These are phyloP conservation scores for Nakaseomyces kungkrabaensis DNA, from an alignment of 1,139 yeast species.

Conservation along the genomic window DNA sequence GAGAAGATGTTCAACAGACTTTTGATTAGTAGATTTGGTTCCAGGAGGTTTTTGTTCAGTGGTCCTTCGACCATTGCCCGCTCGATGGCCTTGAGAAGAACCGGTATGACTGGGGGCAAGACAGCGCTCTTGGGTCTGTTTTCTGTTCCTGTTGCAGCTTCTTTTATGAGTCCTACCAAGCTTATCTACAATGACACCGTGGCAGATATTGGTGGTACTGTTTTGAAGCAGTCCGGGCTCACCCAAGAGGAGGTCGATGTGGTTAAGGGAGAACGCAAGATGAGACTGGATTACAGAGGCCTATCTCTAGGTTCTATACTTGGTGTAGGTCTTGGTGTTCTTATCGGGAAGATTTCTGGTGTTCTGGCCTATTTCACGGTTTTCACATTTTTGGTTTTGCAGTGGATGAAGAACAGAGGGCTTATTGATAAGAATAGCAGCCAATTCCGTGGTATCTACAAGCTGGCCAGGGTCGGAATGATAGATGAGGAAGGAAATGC, in stretches of 20 bases:
- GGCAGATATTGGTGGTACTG: background rate
- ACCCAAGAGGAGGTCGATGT: slow-evolving; percentile 1
- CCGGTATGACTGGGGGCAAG: background rate
- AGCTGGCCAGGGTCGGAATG: slow-evolving; percentile 1
- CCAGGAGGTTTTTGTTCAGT: background rate
- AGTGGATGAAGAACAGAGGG: slow-evolving; percentile 18
- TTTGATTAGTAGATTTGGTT: background rate
- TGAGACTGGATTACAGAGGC: slow-evolving; percentile 15
- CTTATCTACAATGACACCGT: slow-evolving; percentile 3
- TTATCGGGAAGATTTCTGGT: slow-evolving; percentile 17
- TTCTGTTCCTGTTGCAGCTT: background rate
- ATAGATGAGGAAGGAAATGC: slow-evolving; percentile 4
- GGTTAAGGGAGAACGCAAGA: background rate
- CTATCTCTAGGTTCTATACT: slow-evolving; percentile 19
- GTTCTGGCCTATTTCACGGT: slow-evolving; percentile 13
- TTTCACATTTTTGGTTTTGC: slow-evolving; percentile 14
- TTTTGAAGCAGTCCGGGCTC: background rate
- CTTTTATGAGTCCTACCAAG: background rate
- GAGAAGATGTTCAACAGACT: background rate
- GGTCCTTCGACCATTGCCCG: background rate
- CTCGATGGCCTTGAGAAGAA: background rate
- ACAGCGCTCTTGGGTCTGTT: background rate
- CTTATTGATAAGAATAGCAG: slow-evolving; percentile 11
- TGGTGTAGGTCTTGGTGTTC: slow-evolving; percentile 16
- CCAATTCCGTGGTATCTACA: slow-evolving; percentile 5